Percentiles rank a stretch among this genome's conserved stretches.
Conservation (phyloP, 345 rosid species). For the Eutrema japonicum region DNA sequence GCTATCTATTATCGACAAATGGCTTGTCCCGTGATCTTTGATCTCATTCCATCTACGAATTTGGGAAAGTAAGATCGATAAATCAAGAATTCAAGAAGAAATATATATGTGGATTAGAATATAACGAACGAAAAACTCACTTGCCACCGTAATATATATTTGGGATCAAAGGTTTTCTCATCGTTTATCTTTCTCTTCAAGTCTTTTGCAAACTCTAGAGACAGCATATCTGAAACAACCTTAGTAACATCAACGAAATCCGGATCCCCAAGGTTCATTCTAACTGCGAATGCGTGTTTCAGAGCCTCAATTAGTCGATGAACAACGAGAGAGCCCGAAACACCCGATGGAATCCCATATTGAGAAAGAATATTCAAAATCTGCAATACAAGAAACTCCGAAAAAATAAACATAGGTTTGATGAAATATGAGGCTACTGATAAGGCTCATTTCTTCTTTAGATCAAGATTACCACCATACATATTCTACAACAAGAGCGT, state of each 20-base stretch:
- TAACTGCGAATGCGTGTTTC: constrained; percentile 61
- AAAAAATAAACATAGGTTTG: constrained; percentile 7
- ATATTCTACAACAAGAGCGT: constrained; percentile 49
- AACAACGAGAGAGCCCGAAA: constrained; percentile 52
- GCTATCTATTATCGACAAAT: constrained; percentile 58
- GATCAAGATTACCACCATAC: constrained; percentile 49
- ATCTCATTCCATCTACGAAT: constrained; percentile 53
- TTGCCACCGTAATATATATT: constrained; percentile 53
- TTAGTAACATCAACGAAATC: constrained; percentile 49
- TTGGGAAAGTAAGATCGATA: background rate
- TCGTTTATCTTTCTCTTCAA: constrained; percentile 55
- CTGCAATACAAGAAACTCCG: constrained; percentile 42
- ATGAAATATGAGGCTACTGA: constrained; percentile 49
- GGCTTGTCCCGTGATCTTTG: constrained; percentile 69
- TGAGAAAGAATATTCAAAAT: constrained; percentile 60
- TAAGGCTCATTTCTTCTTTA: constrained; percentile 53
- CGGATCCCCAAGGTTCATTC: constrained; percentile 80
- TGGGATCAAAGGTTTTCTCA: constrained; percentile 53
- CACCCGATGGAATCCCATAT: constrained; percentile 49
- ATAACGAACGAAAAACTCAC: constrained; percentile 28
- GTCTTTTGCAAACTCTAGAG: constrained; percentile 51
- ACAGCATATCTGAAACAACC: constrained; percentile 61
- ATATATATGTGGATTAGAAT: background rate
- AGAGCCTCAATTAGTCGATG: constrained; percentile 66
- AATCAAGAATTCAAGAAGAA: constrained; percentile 1